Percentiles rank a stretch among this genome's conserved stretches.
Evolutionary conservation across 208 protist genomes (phyloP).

Genomic region (Trypanosoma theileri): DNA sequence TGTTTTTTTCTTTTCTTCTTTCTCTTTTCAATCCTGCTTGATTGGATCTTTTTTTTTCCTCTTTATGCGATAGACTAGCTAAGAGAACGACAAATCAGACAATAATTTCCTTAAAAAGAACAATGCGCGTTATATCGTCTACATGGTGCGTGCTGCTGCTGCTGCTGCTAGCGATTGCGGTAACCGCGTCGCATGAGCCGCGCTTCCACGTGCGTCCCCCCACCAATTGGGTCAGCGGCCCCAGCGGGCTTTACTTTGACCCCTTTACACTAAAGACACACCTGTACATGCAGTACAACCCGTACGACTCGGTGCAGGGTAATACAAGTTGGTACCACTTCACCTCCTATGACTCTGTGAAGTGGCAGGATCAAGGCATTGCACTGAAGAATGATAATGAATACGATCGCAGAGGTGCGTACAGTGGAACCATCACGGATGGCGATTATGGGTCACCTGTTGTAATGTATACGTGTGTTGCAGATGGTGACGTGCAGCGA

Average conservation of each 20-base stretch:
- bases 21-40: no score
- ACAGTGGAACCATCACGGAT: conserved; percentile 52
- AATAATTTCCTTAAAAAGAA: no score
- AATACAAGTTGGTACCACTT: conserved; percentile 67
- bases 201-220: conserved; percentile 53
- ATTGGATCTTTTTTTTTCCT: no score
- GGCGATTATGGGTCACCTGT: conserved; percentile 40
- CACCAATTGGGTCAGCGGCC: conserved; percentile 62
- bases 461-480: conserved; percentile 50
- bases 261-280: conserved; percentile 46
- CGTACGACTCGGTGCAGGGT: conserved; percentile 48
- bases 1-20: no score
- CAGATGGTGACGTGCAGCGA: conserved; percentile 40
- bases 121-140: no score
- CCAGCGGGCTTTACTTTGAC: conserved; percentile 61
- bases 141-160: no score
- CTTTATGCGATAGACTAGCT: no score
- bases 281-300: conserved; percentile 75
- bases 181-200: conserved; percentile 24
- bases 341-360: conserved; percentile 58
- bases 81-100: no score
- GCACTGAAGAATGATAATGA: conserved; percentile 38
- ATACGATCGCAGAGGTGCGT: conserved; percentile 52
- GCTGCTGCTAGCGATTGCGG: not conserved
- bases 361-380: conserved; percentile 39